Conservation (phyloP, 345 rosid genomes). For the Eucalyptus marginata region DNA sequence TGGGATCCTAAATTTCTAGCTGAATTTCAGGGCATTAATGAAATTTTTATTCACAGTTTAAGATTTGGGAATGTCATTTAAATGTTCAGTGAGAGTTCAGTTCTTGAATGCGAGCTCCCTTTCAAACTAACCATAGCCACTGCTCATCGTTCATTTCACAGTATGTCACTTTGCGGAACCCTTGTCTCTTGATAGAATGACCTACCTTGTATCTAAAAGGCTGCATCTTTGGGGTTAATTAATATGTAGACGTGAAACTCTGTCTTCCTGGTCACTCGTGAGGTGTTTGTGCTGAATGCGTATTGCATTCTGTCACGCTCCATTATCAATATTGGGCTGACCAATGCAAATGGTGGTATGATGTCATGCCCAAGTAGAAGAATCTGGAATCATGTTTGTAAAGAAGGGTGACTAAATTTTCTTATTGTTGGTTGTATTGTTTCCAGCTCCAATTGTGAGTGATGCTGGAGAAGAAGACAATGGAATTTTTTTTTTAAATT, state of each 20-base stretch:
- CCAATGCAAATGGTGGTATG: neutral
- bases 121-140: neutral
- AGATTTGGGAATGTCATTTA: neutral
- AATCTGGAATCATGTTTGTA: neutral
- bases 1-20: neutral
- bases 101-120: neutral
- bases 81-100: neutral
- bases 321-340: neutral
- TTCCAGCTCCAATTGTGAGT: neutral
- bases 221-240: neutral
- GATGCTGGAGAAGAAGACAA: neutral
- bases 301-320: neutral
- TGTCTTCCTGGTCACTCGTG: neutral
- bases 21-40: neutral
- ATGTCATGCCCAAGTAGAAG: neutral
- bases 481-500: neutral
- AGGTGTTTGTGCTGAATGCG: neutral
- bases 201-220: neutral
- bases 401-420: neutral
- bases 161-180: neutral
- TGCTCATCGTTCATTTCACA: neutral
- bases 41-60: neutral
- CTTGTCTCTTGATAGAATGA: neutral
- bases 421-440: neutral
- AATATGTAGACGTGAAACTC: neutral